Evolutionary conservation across 2,329 filamentous ascomycete species (phyloP).

Genomic region (Penicillium sclerotiorum): DNA sequence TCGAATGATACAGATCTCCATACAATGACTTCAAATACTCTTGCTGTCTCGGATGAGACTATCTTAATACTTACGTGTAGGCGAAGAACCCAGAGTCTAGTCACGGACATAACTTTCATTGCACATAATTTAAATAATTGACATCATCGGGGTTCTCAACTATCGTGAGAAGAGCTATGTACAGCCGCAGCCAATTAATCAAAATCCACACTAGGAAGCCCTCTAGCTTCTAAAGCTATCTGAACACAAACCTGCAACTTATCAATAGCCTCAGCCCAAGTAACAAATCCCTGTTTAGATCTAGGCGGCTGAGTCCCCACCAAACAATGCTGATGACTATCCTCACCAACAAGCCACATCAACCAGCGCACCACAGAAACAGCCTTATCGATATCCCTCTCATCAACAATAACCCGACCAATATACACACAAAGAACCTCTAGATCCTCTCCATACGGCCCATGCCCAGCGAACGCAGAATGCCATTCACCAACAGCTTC

Average conservation of each 20-base stretch:
- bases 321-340: neutral
- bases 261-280: constrained; percentile 43
- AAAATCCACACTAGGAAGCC: constrained; percentile 50
- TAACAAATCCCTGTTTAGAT: constrained; percentile 17
- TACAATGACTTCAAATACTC: too few species aligned
- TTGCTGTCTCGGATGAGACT: too few species aligned
- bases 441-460: constrained; percentile 79
- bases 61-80: too few species aligned
- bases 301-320: constrained; percentile 1
- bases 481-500: constrained; percentile 78
- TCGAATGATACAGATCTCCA: too few species aligned
- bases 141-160: too few species aligned
- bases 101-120: too few species aligned
- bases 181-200: constrained; percentile 16
- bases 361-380: constrained; percentile 70
- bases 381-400: constrained; percentile 76
- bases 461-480: constrained; percentile 68
- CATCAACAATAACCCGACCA: constrained; percentile 69
- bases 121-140: too few species aligned
- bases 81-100: too few species aligned
- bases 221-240: constrained; percentile 46
- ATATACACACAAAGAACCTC: constrained; percentile 74
- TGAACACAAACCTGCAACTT: constrained; percentile 47
- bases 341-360: constrained; percentile 40
- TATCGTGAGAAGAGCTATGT: neutral